Conservation (phyloP, 345 rosid species). For the Sisymbrium altissimum region DNA sequence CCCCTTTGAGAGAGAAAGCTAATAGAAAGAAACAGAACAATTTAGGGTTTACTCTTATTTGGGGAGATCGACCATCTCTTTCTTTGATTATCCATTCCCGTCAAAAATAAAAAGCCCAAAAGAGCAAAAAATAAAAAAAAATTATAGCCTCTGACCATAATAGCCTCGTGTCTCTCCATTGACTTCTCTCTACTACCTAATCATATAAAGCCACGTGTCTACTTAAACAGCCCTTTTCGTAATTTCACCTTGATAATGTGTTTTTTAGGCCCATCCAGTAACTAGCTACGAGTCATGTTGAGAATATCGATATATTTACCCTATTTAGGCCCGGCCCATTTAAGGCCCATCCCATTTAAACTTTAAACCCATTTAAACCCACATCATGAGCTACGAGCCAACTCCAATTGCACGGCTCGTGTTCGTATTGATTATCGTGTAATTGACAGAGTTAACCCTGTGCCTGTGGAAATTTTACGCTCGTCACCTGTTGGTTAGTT, state of each 20-base stretch:
- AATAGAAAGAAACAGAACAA: constrained; percentile 11
- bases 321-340: no score
- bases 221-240: neutral
- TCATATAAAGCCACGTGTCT: neutral
- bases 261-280: neutral
- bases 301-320: no score
- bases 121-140: neutral
- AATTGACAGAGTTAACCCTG: neutral
- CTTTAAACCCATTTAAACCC: no score
- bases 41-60: constrained; percentile 46
- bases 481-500: neutral
- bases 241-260: neutral
- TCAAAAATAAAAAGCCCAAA: neutral
- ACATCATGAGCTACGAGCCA: constrained; percentile 11
- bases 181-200: neutral
- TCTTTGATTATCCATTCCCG: constrained; percentile 19
- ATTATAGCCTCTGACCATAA: neutral
- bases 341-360: no score
- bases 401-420: neutral
- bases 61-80: constrained; percentile 26
- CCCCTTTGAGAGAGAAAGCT: constrained; percentile 9
- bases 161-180: neutral
- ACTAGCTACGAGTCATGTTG: no score
- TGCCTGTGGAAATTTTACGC: neutral
- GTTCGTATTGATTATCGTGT: neutral